Conservation (phyloP, 768 basidiomycete species). For the Lactarius indigo region DNA sequence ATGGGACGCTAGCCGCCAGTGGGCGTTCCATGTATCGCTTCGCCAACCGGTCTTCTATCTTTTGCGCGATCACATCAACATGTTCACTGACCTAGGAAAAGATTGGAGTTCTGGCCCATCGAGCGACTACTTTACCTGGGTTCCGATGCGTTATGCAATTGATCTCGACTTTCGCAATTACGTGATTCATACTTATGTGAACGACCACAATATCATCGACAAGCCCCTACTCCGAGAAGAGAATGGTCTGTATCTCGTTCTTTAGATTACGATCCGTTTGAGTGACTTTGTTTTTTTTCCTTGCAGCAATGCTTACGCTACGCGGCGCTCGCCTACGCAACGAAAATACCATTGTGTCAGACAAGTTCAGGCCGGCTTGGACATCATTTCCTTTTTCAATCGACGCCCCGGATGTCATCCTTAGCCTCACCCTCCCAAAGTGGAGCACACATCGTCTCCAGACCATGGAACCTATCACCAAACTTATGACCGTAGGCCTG, state of each 20-base stretch:
- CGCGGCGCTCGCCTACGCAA: conserved; percentile 54
- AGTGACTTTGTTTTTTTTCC: not conserved
- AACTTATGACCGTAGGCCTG: conserved; percentile 55
- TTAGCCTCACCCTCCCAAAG: conserved; percentile 69
- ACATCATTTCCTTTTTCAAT: conserved; percentile 64
- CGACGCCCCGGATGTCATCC: conserved; percentile 52
- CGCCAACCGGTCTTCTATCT: conserved; percentile 71
- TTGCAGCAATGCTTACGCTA: conserved; percentile 66
- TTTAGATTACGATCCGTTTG: not conserved
- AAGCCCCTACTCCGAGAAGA: conserved; percentile 77
- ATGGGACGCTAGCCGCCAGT: conserved; percentile 80
- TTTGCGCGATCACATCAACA: conserved; percentile 90
- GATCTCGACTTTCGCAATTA: conserved; percentile 72
- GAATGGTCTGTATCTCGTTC: conserved; percentile 55
- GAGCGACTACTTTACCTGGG: conserved; percentile 74
- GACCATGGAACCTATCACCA: conserved; percentile 53
- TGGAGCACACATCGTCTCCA: conserved; percentile 87
- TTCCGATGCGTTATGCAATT: conserved; percentile 76
- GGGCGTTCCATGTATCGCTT: conserved; percentile 72
- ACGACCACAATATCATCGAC: conserved; percentile 97
- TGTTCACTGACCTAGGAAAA: conserved; percentile 87
- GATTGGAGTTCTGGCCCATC: conserved; percentile 89
- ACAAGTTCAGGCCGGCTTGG: conserved; percentile 66
- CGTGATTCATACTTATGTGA: conserved; percentile 76
- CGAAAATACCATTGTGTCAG: conserved; percentile 58